Percentiles rank a stretch among this genome's conserved stretches.
Conservation (phyloP, 768 basidiomycete genomes). For the Panaeolus papilionaceus region DNA sequence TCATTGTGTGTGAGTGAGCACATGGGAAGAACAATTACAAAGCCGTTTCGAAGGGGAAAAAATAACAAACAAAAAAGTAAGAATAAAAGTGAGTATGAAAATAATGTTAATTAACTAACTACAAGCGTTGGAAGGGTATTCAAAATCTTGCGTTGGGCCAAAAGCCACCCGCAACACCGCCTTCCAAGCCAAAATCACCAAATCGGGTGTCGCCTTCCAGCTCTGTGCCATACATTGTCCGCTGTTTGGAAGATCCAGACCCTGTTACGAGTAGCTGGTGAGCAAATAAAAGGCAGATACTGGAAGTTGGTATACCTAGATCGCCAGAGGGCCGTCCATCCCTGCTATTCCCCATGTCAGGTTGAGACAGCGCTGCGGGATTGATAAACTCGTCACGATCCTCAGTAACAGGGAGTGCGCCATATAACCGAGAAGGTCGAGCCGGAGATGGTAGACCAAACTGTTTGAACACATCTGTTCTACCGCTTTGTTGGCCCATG, state of each 20-base stretch:
- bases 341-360: background rate
- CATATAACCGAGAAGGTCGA: constrained; percentile 43
- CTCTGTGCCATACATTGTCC: constrained; percentile 88
- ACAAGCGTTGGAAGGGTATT: constrained; percentile 25
- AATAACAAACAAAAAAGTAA: constrained; percentile 10
- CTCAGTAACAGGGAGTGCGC: constrained; percentile 35
- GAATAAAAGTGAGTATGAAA: constrained; percentile 11
- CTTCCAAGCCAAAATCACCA: constrained; percentile 83
- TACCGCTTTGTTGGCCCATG: constrained; percentile 38
- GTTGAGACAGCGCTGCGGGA: constrained; percentile 37
- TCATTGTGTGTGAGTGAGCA: background rate
- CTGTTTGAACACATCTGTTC: constrained; percentile 51
- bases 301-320: background rate
- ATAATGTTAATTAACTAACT: constrained; percentile 20
- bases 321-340: background rate
- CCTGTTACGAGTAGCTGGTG: background rate
- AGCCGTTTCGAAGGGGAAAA: background rate
- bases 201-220: constrained; percentile 83
- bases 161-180: constrained; percentile 69
- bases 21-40: constrained; percentile 15
- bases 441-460: constrained; percentile 52
- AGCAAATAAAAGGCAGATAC: background rate
- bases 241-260: constrained; percentile 44
- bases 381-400: constrained; percentile 42
- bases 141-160: constrained; percentile 62